Base-by-base conservation (phyloP, 345 rosid genomes). In the Euphorbia pulcherrima region DNA sequence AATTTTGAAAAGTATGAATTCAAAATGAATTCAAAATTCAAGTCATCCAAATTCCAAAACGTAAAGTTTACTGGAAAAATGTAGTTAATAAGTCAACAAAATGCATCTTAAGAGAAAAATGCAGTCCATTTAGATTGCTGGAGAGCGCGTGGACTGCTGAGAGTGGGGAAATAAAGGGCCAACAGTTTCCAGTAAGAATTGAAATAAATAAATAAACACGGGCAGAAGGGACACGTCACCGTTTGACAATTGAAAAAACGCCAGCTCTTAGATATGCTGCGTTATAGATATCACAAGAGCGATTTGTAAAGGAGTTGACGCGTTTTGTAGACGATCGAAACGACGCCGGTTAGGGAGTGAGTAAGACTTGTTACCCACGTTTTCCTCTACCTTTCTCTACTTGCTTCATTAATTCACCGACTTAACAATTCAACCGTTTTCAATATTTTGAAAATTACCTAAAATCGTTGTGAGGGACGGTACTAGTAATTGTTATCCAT, bases 181-280 rank as follows among this genome's bases (percentile, higher is more conserved):
- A 14, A 50, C 2, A 14, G 23, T 52, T n/a, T 5, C 56, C 7
- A 18, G 6, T 52, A 10, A 7, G 24, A 10, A 52, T n/a, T n/a
- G n/a, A n/a, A n/a, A n/a, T n/a, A n/a, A n/a, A n/a, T n/a, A n/a
- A n/a, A n/a, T n/a, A n/a, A n/a, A n/a, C n/a, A n/a, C n/a, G n/a
- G 6, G 9, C 0, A 52, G 27, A 52, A 23, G 4, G 13, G 1
- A 35, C 61, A 28, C 21, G 61, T 27, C 61, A 57, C 61, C 61
- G 37, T 57, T 28, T 57, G 61, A 57, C 61, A 12, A 14, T 57
- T n/a, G n/a, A n/a, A n/a, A n/a, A n/a, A n/a, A n/a, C n/a, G 59
- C 17, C 13, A 23, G 29, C 17, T 48, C 53, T 48, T 48, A n/a
- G n/a, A n/a, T n/a, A n/a, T 48, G 53, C 47, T 41, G 47, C 47